Conservation (phyloP, 2,329 filamentous ascomycete genomes). For the Phialophora expanda region DNA sequence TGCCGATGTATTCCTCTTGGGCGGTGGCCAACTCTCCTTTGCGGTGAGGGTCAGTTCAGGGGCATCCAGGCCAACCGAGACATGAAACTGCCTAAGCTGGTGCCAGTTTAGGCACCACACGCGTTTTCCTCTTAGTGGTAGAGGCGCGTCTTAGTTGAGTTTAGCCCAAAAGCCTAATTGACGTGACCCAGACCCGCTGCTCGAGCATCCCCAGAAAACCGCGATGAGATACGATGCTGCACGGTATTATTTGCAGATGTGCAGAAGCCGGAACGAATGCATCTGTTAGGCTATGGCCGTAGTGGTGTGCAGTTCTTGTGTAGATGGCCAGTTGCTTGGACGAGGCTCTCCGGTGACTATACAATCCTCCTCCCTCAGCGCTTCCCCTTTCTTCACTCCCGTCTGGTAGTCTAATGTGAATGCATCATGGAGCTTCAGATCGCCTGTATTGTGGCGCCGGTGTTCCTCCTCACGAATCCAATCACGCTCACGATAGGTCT, state of each 20-base stretch:
- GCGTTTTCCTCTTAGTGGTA: not conserved
- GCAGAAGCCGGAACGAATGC: not conserved
- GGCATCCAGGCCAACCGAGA: not conserved
- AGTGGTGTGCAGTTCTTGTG: not conserved
- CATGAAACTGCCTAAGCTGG: not conserved
- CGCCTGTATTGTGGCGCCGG: not conserved
- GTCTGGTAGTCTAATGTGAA: not conserved
- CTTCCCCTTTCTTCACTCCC: not conserved
- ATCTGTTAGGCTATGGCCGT: not conserved
- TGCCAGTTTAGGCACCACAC: not conserved
- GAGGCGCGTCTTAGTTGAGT: not conserved
- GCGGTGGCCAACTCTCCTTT: not conserved
- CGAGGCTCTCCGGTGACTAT: not conserved
- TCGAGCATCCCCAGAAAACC: not conserved
- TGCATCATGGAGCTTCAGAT: not conserved
- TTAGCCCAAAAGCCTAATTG: not conserved
- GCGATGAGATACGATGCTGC: not conserved
- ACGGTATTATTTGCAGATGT: not conserved
- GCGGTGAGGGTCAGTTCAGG: not conserved
- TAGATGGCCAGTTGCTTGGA: not conserved
- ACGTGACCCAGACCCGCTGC: not conserved
- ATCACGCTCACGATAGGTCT: conserved; percentile 4
- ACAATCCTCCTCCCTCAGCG: not conserved
- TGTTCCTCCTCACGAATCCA: not conserved
- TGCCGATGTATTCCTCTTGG: not conserved